phyloP scores from a whole-genome alignment of 2,329 filamentous ascomycete species.

The Hymenoscyphus occultus region DNA sequence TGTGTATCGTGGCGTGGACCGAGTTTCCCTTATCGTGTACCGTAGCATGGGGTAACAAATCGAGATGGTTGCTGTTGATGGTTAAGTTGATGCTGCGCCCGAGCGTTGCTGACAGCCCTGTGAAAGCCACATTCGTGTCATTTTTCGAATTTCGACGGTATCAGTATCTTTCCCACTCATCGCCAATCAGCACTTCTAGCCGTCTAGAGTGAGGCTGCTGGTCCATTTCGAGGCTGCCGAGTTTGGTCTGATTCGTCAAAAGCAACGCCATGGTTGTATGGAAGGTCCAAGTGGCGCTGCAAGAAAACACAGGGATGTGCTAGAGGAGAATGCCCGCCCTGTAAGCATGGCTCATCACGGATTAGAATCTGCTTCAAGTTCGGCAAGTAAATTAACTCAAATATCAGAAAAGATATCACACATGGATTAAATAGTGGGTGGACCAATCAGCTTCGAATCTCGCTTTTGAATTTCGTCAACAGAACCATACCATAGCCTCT shows the following conservation, averaged over 20 bases:
- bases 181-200: constrained; percentile 18
- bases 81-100: constrained; percentile 21
- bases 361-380: neutral
- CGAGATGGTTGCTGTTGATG: neutral
- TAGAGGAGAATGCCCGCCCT: constrained; percentile 8
- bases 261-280: constrained; percentile 8
- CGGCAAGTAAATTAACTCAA: neutral
- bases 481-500: neutral
- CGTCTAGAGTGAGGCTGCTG: constrained; percentile 26
- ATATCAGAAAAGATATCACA: neutral
- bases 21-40: constrained; percentile 5
- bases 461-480: neutral
- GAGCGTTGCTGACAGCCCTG: constrained; percentile 23
- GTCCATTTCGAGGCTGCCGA: constrained; percentile 14
- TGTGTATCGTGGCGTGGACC: neutral
- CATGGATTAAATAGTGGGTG: neutral
- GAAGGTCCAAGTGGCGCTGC: constrained; percentile 25
- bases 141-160: constrained; percentile 21
- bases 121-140: constrained; percentile 22
- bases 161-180: constrained; percentile 16
- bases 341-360: neutral
- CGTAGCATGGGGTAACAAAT: neutral
- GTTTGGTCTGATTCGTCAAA: constrained; percentile 16
- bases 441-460: neutral
- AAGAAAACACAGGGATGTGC: constrained; percentile 15